Evolutionary conservation across 1,284 basidiomycete genomes (phyloP), one percentile per base, ranked within the genome.

Genomic region (Fomes fomentarius): DNA sequence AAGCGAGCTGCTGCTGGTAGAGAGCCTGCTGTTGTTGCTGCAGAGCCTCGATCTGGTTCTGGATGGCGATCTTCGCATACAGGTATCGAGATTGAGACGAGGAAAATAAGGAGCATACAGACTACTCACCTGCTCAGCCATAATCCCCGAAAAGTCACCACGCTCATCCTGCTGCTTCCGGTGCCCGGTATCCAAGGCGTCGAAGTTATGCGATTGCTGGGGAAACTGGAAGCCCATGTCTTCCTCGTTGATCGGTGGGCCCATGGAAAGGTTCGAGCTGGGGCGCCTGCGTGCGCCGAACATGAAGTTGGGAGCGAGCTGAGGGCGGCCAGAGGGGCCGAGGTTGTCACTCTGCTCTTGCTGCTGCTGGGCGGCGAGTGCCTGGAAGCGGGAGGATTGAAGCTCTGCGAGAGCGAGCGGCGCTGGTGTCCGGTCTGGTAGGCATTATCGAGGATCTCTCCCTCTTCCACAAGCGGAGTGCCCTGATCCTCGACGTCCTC

Each of bases 21-120:
- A 96, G 79, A 63, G 93, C 87, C 66, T 95, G 93, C 67, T 96
- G 90, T 45, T 95, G 90, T 43, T 93, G 91, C 68, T 96, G 94
- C 45, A 96, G 76, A 9, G 85, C 91, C 72, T 96, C 94, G 57
- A 96, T 96, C 73, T 96, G 92, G 64, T 73, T 91, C 72, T 96
- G 94, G 50, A 96, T 69, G 40, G 92, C 92, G 64, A 95, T 91
- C 93, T 96, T 25, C 3, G 68, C 22, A 54, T 11, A 43, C 40
- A 45, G 25, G 19, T 2, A 11, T 44, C 33, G 38, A 44, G 28
- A 45, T 25, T 43, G 30, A 26, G 25, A 50, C 39, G 38, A 4
- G 41, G n/a, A 2, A 17, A 19, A 22, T 25, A 26, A 43, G 41
- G 17, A 31, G 44, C 15, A 28, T 19, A 42, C 38, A 37, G 8